Percentiles rank a stretch among this genome's conserved stretches.
These are phyloP conservation scores for Pythium sukuiense DNA, from an alignment of 352 stramenopile genomes.

Conservation along the genomic window DNA sequence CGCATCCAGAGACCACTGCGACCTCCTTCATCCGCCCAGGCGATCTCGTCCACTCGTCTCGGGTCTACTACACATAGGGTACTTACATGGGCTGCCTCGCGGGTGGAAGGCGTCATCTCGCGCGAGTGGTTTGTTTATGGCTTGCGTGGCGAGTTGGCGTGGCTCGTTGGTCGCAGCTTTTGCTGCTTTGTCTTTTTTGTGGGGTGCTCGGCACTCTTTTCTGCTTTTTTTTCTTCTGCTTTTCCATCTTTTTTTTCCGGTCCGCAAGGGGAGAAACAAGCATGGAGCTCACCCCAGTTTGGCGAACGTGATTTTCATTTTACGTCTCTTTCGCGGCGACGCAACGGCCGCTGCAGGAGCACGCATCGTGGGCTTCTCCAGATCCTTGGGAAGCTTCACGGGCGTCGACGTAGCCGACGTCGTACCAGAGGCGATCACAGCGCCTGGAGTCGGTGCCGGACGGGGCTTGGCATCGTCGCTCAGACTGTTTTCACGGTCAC, in stretches of 20 bases:
- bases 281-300: conserved; percentile 76
- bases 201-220: conserved; percentile 17
- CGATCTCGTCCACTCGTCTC: background rate
- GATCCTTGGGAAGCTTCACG: conserved; percentile 36
- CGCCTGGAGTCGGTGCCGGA: background rate
- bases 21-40: background rate
- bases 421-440: background rate
- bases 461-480: conserved; percentile 21
- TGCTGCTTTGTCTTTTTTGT: conserved; percentile 33
- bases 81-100: background rate
- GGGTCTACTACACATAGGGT: conserved; percentile 1
- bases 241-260: conserved; percentile 38
- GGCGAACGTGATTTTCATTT: conserved; percentile 92
- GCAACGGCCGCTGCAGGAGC: conserved; percentile 43
- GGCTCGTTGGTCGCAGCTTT: background rate
- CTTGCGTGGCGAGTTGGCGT: background rate
- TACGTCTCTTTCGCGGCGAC: conserved; percentile 86
- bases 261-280: conserved; percentile 27
- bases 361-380: conserved; percentile 47
- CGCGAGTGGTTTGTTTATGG: conserved; percentile 1
- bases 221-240: conserved; percentile 29
- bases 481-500: conserved; percentile 26
- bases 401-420: conserved; percentile 27
- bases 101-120: background rate
- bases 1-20: too few species aligned